These are phyloP conservation scores for Ballota nigra DNA, from an alignment of 257 asterid species.

Conservation along the genomic window DNA sequence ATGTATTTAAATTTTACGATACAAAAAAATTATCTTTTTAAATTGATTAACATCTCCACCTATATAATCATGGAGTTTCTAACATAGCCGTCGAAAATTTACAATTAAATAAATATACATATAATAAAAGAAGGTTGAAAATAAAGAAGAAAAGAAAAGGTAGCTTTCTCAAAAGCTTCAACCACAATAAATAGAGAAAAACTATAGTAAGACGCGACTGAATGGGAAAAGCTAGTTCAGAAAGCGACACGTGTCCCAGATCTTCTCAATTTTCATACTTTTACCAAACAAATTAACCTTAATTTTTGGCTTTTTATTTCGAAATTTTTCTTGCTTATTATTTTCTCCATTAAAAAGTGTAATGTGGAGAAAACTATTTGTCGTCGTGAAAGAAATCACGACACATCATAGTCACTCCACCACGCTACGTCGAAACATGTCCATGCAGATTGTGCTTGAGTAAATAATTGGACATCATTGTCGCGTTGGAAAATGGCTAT, in stretches of 20 bases:
- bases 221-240: constrained; percentile 28
- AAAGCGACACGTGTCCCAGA: constrained; percentile 24
- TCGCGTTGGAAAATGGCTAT: too few species aligned
- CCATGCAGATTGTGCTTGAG: not conserved
- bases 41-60: too few species aligned
- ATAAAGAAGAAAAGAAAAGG: not conserved
- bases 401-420: not conserved
- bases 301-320: constrained; percentile 23
- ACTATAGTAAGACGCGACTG: too few species aligned
- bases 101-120: too few species aligned
- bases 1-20: too few species aligned
- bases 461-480: not conserved
- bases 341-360: not conserved
- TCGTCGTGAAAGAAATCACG: constrained; percentile 17
- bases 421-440: not conserved
- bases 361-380: not conserved
- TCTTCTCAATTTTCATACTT: constrained; percentile 13
- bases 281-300: constrained; percentile 26
- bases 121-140: not conserved
- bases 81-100: too few species aligned
- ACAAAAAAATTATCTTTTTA: too few species aligned
- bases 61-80: too few species aligned
- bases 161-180: constrained; percentile 26
- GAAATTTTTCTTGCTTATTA: not conserved
- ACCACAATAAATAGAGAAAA: constrained; percentile 8